These are phyloP conservation scores for Speleostelium caveatum DNA, from an alignment of 78 protist genomes.

Conservation along the genomic window DNA sequence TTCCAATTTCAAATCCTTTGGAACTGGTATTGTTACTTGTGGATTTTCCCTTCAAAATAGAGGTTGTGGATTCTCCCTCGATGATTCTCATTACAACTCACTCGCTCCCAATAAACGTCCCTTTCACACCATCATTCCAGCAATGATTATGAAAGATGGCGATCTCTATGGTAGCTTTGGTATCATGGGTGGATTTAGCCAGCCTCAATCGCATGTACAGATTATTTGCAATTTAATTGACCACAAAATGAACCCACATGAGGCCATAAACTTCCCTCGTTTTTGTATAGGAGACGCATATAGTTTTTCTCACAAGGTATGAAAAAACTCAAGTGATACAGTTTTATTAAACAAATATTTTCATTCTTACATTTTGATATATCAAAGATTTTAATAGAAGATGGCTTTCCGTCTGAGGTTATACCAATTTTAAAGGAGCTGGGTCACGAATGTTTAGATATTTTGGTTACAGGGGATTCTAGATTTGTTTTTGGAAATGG, in stretches of 20 bases:
- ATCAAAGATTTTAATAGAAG: not conserved
- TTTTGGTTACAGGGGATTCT: not conserved
- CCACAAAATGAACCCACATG: constrained; percentile 90
- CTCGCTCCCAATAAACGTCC: constrained; percentile 88
- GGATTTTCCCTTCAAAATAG: constrained; percentile 94
- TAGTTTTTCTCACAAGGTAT: too few species aligned
- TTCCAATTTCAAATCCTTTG: constrained; percentile 32
- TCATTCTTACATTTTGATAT: not conserved
- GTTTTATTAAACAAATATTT: too few species aligned
- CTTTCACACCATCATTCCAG: constrained; percentile 96
- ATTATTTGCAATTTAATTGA: constrained; percentile 70
- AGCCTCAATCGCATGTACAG: constrained; percentile 96
- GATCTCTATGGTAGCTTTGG: constrained; percentile 72
- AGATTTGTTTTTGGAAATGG: constrained; percentile 32
- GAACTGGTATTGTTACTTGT: constrained; percentile 88
- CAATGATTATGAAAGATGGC: constrained; percentile 74
- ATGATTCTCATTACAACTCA: constrained; percentile 78
- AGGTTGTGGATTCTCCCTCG: constrained; percentile 76
- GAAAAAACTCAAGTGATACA: too few species aligned
- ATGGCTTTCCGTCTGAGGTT: too few species aligned
- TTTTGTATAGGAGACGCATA: constrained; percentile 36
- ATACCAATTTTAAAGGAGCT: too few species aligned
- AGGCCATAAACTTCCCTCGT: constrained; percentile 87
- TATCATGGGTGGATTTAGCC: constrained; percentile 95
- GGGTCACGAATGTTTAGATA: not conserved